Base-by-base conservation (phyloP, 169 alveolate species). In the Toxoplasma gondii region DNA sequence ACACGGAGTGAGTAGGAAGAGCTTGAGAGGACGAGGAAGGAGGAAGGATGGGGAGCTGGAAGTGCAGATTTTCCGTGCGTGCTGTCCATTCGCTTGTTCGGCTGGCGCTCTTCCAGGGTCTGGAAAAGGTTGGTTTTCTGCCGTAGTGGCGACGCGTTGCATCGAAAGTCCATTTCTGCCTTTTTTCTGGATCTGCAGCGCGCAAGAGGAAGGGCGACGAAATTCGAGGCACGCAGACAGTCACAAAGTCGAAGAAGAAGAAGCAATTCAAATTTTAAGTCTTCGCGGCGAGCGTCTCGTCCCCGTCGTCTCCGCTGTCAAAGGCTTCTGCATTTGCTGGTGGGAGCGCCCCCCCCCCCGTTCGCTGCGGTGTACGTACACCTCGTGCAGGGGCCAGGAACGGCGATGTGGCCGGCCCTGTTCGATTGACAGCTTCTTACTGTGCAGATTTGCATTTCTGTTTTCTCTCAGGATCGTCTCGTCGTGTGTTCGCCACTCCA, bases 121-220 rank as follows among this genome's bases (percentile, higher is more conserved):
- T n/a, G n/a, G n/a, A n/a, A n/a, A n/a, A n/a, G n/a, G n/a, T n/a
- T n/a, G n/a, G n/a, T n/a, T n/a, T n/a, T n/a, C n/a, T n/a, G n/a
- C n/a, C n/a, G n/a, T n/a, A n/a, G n/a, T n/a, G n/a, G n/a, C n/a
- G n/a, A n/a, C n/a, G n/a, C n/a, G n/a, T n/a, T n/a, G n/a, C n/a
- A n/a, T n/a, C n/a, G n/a, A n/a, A n/a, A n/a, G 58, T 49, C 22
- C 58, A 12, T 49, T 43, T 83, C 38, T 83, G 58, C 41, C 45
- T 43, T 67, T 43, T 41, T 44, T 36, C n/a, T 80, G 44, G 29
- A 58, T 7, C 49, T 45, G 27, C 94, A 92, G 94, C 87, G 64
- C 80, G 94, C 19, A 92, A 92, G 94, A 80, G 94, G 69, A 92
- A 92, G 88, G 94, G 94, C 24, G 94, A 92, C 69, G 94, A 92